These are phyloP conservation scores for Verbena officinalis DNA, from an alignment of 257 asterid genomes.

Conservation along the genomic window DNA sequence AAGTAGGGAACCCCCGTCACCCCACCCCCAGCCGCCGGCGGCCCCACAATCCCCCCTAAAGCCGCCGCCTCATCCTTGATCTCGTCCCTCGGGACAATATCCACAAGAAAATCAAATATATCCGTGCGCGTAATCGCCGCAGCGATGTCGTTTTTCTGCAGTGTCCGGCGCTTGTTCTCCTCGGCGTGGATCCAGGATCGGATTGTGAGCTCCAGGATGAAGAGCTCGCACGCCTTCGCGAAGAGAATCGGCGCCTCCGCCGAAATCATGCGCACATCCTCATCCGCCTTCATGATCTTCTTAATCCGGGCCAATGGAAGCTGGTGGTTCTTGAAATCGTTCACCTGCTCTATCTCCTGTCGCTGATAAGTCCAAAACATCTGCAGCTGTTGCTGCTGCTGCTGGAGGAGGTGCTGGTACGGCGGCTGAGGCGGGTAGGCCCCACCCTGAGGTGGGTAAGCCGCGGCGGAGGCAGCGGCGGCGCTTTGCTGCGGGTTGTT, in stretches of 20 bases:
- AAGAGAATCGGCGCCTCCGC: conserved; percentile 94
- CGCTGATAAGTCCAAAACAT: conserved; percentile 79
- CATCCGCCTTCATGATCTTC: conserved; percentile 96
- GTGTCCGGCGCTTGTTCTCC: conserved; percentile 90
- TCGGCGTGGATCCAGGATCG: conserved; percentile 97
- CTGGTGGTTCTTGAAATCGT: conserved; percentile 89
- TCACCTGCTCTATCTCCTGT: conserved; percentile 76
- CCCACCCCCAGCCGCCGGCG: conserved; percentile 54
- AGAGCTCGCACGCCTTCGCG: conserved; percentile 94
- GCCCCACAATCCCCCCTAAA: conserved; percentile 46
- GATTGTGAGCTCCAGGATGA: conserved; percentile 89
- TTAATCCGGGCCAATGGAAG: conserved; percentile 89
- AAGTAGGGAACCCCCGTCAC: conserved; percentile 82
- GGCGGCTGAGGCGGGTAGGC: conserved; percentile 55
- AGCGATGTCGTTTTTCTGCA: conserved; percentile 89
- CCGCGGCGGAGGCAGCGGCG: conserved; percentile 48
- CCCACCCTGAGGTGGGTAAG: conserved; percentile 47
- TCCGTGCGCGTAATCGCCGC: conserved; percentile 94
- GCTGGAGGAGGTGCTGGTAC: conserved; percentile 82
- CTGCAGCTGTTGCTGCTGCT: conserved; percentile 81
- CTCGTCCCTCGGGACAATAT: conserved; percentile 88
- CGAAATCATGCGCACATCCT: conserved; percentile 93
- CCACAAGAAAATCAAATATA: conserved; percentile 84
- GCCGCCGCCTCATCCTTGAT: conserved; percentile 72
- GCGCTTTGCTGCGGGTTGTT: conserved; percentile 71